Evolutionary conservation across 331 rosid species (phyloP).

Genomic region (Saraca asoca): DNA sequence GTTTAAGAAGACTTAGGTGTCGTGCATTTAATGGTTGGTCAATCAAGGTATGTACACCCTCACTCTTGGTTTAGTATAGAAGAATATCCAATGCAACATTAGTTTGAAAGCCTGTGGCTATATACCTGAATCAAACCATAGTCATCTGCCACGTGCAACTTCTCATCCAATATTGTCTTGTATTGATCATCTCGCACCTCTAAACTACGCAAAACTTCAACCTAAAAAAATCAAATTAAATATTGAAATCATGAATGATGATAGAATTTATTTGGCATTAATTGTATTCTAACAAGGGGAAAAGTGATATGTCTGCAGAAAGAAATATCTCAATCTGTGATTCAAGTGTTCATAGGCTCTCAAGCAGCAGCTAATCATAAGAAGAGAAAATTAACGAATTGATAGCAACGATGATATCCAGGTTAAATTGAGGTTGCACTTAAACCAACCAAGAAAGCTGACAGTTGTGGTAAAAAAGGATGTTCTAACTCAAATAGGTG

Average conservation of each 20-base stretch:
- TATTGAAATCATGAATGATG: conserved; percentile 8
- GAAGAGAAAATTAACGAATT: not conserved
- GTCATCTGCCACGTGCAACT: conserved; percentile 58
- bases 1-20: too few species aligned
- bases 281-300: not conserved
- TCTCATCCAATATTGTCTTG: conserved; percentile 70
- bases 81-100: conserved; percentile 13
- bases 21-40: too few species aligned
- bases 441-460: not conserved
- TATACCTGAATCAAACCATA: conserved; percentile 65
- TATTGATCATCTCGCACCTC: conserved; percentile 72
- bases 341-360: conserved; percentile 6
- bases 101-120: conserved; percentile 51
- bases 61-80: too few species aligned
- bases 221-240: conserved; percentile 47
- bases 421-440: not conserved
- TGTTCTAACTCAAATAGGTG: not conserved
- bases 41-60: too few species aligned
- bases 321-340: not conserved
- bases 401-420: not conserved
- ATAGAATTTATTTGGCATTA: conserved; percentile 13
- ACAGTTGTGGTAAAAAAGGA: not conserved
- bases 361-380: conserved; percentile 15
- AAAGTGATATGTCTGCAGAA: conserved; percentile 2
- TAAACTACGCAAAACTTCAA: conserved; percentile 71